These are phyloP conservation scores for Kuraishia floccosa DNA, from an alignment of 805 yeast genomes.

Conservation along the genomic window DNA sequence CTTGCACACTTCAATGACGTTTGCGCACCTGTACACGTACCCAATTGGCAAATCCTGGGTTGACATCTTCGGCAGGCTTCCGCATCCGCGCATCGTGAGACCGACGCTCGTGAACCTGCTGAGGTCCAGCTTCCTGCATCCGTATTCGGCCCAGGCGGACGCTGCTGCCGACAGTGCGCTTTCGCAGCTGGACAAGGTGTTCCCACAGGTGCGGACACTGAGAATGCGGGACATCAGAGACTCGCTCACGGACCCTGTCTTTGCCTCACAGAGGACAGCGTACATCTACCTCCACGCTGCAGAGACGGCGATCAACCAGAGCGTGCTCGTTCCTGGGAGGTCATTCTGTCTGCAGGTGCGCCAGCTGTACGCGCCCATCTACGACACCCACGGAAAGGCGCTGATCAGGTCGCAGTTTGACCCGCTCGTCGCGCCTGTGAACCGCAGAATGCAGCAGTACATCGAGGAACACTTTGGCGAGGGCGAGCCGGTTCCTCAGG, in stretches of 20 bases:
- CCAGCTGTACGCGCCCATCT: constrained; percentile 33
- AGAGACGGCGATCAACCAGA: constrained; percentile 16
- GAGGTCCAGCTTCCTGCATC: constrained; percentile 9
- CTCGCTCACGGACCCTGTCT: constrained; percentile 40
- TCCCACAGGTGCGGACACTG: constrained; percentile 50
- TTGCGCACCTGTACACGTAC: constrained; percentile 31
- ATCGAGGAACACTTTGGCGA: constrained; percentile 29
- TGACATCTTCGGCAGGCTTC: constrained; percentile 12
- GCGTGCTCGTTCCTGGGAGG: constrained; percentile 35
- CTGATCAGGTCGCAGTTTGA: constrained; percentile 51
- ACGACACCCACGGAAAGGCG: constrained; percentile 53
- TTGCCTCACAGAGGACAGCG: constrained; percentile 26
- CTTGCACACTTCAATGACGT: too few species aligned
- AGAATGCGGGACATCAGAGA: constrained; percentile 37
- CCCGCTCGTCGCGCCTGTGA: constrained; percentile 52
- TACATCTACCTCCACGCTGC: constrained; percentile 17
- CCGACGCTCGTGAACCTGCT: constrained; percentile 12
- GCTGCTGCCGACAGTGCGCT: constrained; percentile 45
- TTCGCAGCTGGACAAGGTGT: constrained; percentile 37
- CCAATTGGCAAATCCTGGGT: constrained; percentile 31
- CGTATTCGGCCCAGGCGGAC: constrained; percentile 18
- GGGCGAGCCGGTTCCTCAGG: constrained; percentile 26
- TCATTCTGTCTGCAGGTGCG: constrained; percentile 35
- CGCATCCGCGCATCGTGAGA: constrained; percentile 14
- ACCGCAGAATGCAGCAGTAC: constrained; percentile 25